These are phyloP conservation scores for Curvularia hawaiiensis DNA, from an alignment of 2,329 filamentous ascomycete species.

Conservation along the genomic window DNA sequence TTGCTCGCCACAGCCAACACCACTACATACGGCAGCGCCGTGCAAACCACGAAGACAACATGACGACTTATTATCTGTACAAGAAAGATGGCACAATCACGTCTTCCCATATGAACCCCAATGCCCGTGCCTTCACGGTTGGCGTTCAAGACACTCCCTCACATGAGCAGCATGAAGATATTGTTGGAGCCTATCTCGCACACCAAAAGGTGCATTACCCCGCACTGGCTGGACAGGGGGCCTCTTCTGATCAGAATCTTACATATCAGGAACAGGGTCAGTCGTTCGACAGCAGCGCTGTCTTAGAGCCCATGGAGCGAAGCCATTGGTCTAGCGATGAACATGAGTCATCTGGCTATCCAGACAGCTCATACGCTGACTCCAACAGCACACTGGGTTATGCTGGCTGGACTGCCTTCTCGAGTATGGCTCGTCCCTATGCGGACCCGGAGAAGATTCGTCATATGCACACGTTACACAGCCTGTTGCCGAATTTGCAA, in stretches of 20 bases:
- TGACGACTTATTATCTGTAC: conserved; percentile 18
- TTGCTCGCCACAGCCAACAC: conserved; percentile 3
- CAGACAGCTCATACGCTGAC: neutral
- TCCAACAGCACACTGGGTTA: neutral
- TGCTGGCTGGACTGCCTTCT: neutral
- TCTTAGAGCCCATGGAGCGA: neutral
- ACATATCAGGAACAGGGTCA: neutral
- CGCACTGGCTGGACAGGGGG: neutral
- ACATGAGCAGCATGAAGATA: conserved; percentile 10
- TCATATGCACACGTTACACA: conserved; percentile 22
- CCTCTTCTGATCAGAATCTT: neutral
- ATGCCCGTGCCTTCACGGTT: neutral
- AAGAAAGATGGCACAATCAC: conserved; percentile 4
- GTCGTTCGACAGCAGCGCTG: neutral
- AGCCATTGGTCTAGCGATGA: neutral
- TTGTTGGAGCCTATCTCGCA: conserved; percentile 20
- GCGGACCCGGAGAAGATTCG: conserved; percentile 28
- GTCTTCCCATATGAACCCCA: neutral
- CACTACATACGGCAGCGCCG: neutral
- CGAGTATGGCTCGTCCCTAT: conserved; percentile 8
- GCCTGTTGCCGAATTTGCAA: conserved; percentile 22
- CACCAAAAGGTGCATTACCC: conserved; percentile 3
- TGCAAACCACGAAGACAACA: neutral
- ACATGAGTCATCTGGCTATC: conserved; percentile 6
- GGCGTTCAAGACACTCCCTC: neutral